Percentiles rank a stretch among this genome's conserved stretches.
These are phyloP conservation scores for Nannizzia gypsea DNA, from an alignment of 2,329 filamentous ascomycete genomes.

Conservation along the genomic window DNA sequence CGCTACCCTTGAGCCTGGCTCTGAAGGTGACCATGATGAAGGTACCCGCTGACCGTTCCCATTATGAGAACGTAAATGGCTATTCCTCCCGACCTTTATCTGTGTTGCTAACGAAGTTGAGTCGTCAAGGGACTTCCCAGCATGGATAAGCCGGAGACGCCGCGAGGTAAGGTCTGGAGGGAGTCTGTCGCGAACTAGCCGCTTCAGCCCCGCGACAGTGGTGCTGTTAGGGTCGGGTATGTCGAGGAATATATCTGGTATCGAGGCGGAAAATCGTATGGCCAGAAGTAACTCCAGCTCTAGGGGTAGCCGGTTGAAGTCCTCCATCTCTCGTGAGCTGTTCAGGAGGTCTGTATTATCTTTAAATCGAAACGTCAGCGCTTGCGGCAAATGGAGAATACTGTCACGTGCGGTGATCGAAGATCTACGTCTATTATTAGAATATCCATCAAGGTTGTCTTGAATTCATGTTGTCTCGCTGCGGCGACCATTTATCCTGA, in stretches of 20 bases:
- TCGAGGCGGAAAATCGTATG: constrained; percentile 77
- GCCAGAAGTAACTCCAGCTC: constrained; percentile 53
- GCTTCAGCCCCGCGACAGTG: constrained; percentile 68
- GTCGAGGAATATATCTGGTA: constrained; percentile 71
- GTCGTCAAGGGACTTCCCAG: constrained; percentile 76
- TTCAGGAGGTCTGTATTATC: neutral
- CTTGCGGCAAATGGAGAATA: too few species aligned
- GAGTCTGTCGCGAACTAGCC: constrained; percentile 63
- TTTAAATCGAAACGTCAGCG: neutral
- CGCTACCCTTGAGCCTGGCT: neutral
- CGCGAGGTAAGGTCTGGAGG: constrained; percentile 49
- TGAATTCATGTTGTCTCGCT: too few species aligned
- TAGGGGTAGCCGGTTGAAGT: constrained; percentile 16
- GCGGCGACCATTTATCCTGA: too few species aligned
- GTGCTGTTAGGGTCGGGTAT: constrained; percentile 56
- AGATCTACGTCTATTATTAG: too few species aligned
- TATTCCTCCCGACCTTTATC: constrained; percentile 46
- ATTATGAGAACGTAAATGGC: neutral
- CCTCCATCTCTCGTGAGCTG: constrained; percentile 8
- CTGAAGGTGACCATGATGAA: neutral
- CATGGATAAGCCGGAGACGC: constrained; percentile 78
- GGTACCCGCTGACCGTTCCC: neutral
- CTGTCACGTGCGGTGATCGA: too few species aligned
- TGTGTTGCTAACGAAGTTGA: constrained; percentile 54
- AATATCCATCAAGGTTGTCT: too few species aligned